A percentile compares a stretch with the other conserved stretches of the same genome.
Conservation (phyloP, 2,329 filamentous ascomycete genomes). For the Septoria linicola region DNA sequence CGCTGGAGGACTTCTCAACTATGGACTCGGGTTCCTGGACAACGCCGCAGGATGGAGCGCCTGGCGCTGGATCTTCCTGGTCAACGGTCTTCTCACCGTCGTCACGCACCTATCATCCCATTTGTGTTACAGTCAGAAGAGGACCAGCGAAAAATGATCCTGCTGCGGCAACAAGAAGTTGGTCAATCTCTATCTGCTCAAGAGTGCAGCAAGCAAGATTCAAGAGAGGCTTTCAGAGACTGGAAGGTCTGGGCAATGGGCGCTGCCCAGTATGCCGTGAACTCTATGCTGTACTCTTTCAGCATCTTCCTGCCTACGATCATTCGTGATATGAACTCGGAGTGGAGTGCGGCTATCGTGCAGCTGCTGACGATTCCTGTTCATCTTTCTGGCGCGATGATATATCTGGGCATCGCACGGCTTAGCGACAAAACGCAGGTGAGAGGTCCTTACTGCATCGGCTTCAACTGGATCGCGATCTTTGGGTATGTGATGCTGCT, state of each 20-base stretch:
- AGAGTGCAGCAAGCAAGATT: slow-evolving; percentile 59
- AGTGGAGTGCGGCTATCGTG: no score
- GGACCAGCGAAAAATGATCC: slow-evolving; percentile 59
- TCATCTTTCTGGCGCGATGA: no score
- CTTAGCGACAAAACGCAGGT: no score
- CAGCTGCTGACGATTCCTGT: no score
- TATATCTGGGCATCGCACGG: no score
- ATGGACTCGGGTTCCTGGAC: slow-evolving; percentile 69
- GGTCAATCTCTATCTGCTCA: slow-evolving; percentile 44
- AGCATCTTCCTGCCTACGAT: slow-evolving; percentile 59
- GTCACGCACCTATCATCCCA: slow-evolving; percentile 56
- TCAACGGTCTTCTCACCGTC: slow-evolving; percentile 57
- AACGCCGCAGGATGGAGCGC: slow-evolving; percentile 42
- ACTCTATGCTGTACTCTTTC: slow-evolving; percentile 57
- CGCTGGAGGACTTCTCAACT: slow-evolving; percentile 69
- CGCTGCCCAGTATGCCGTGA: slow-evolving; percentile 63
- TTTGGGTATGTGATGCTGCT: no score
- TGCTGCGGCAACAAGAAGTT: slow-evolving; percentile 51
- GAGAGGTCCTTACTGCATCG: no score
- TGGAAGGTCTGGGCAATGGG: slow-evolving; percentile 75
- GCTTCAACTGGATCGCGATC: no score
- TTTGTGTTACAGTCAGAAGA: slow-evolving; percentile 56
- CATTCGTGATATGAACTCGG: no score
- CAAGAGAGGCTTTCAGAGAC: slow-evolving; percentile 65
- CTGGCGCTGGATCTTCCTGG: slow-evolving; percentile 66